Base-by-base conservation (phyloP, 495 filamentous ascomycete genomes). In the Corynascus novoguineensis region DNA sequence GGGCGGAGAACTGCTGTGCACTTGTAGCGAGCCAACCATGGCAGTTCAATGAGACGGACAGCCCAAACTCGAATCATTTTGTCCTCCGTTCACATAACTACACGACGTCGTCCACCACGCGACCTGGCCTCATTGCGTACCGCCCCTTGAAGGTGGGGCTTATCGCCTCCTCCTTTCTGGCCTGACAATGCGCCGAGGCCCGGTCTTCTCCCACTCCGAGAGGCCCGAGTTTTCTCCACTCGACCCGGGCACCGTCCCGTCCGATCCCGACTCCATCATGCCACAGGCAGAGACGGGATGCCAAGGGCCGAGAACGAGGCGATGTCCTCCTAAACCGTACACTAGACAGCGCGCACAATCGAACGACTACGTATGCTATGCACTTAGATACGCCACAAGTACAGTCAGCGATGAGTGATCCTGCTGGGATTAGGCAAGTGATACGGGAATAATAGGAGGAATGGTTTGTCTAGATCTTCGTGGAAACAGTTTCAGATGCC, bases 301-400 rank as follows among this genome's bases (percentile, higher is more conserved):
- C 52, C 52, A 55, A 47, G 52, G 0, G 29, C 21, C 29, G 12
- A 32, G 29, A 47, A 17, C 10, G 41, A 37, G 29, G 41, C 51
- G 6, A 34, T 45, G 51, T 41, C 27, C 38, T 5, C 51, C 51
- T 35, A 21, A 29, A 54, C n/a, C n/a, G n/a, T n/a, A n/a, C n/a
- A n/a, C n/a, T n/a, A n/a, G n/a, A n/a, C n/a, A n/a, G n/a, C 51
- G 37, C 50, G 38, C 50, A 44, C n/a, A 52, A 14, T 53, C 37
- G 24, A 21, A 53, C 22, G 5, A 35, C 24, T 17, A 6, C 37
- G 37, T 4, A 37, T 37, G 37, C 7, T 9, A 27, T n/a, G n/a
- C n/a, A n/a, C n/a, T n/a, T n/a, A n/a, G n/a, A n/a, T n/a, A n/a
- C n/a, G n/a, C n/a, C n/a, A n/a, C n/a, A n/a, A n/a, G n/a, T n/a